Percentiles rank a stretch among this genome's conserved stretches.
Conservation (phyloP, 2,329 filamentous ascomycete genomes). For the Microascus cirrosus region DNA sequence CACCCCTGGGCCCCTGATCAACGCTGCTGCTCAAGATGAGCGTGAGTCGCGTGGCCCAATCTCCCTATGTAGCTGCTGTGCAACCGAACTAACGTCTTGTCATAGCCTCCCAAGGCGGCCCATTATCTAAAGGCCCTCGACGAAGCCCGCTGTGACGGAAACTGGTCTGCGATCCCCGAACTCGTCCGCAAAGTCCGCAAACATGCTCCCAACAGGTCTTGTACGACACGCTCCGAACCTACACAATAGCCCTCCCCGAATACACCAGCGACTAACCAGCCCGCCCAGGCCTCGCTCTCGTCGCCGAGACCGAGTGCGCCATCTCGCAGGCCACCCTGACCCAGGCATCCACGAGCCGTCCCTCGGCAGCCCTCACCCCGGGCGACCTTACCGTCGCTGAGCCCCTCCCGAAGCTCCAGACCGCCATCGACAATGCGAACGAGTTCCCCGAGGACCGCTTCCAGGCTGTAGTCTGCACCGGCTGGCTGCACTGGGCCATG, state of each 20-base stretch:
- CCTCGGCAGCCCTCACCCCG: constrained; percentile 28
- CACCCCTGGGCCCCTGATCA: background rate
- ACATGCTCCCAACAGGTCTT: constrained; percentile 75
- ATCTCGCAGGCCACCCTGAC: constrained; percentile 45
- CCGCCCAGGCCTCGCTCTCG: constrained; percentile 37
- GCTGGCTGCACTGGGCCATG: constrained; percentile 73
- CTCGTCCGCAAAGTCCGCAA: constrained; percentile 88
- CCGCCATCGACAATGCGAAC: constrained; percentile 47
- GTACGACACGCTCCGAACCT: constrained; percentile 39
- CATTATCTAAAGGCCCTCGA: constrained; percentile 78
- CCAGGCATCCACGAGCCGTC: constrained; percentile 21
- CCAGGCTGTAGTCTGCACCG: constrained; percentile 73
- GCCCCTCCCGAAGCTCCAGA: constrained; percentile 37
- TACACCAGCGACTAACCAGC: background rate
- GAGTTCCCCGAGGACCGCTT: constrained; percentile 47
- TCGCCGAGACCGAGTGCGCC: constrained; percentile 58
- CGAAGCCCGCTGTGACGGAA: constrained; percentile 74
- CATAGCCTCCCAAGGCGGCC: constrained; percentile 51
- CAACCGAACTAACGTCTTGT: background rate
- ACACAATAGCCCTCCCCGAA: background rate
- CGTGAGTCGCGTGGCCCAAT: background rate
- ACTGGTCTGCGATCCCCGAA: constrained; percentile 80
- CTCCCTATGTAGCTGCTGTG: background rate
- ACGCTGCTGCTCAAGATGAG: background rate
- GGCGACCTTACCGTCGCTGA: constrained; percentile 31